Percentiles rank a stretch among this genome's conserved stretches.
Evolutionary conservation across 768 basidiomycete genomes (phyloP).

Genomic region (Imleria badia): DNA sequence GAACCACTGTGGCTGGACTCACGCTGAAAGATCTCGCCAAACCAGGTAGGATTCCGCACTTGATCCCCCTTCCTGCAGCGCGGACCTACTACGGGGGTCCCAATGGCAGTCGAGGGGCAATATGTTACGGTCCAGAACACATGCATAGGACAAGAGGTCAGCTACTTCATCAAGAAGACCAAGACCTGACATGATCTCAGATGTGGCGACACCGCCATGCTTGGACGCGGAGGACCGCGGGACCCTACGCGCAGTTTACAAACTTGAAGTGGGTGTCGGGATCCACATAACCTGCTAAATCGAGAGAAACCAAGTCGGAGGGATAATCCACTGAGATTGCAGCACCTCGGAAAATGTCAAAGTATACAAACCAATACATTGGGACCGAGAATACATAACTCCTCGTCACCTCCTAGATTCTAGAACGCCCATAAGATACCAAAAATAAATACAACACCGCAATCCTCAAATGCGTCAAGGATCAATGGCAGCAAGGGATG

Average conservation of each 20-base stretch:
- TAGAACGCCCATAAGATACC: neutral
- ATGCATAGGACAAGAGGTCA: neutral
- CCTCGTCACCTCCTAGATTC: too few relatives aligned
- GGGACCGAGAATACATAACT: neutral
- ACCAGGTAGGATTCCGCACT: neutral
- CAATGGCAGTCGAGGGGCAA: too few relatives aligned
- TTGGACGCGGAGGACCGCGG: too few relatives aligned
- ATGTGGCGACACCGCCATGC: too few relatives aligned
- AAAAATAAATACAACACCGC: neutral
- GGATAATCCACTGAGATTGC: neutral
- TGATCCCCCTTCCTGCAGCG: neutral
- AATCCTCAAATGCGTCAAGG: neutral
- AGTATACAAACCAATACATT: neutral
- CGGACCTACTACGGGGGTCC: neutral
- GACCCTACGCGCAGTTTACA: too few relatives aligned
- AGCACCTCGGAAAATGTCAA: neutral
- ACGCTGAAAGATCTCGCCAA: neutral
- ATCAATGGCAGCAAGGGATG: neutral
- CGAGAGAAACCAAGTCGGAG: neutral
- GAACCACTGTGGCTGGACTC: neutral
- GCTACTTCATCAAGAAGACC: too few relatives aligned
- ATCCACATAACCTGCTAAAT: neutral
- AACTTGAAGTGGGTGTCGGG: too few relatives aligned
- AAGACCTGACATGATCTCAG: too few relatives aligned
- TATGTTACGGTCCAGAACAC: too few relatives aligned